These are phyloP conservation scores for Cordyceps fumosorosea DNA, from an alignment of 2,329 filamentous ascomycete genomes.

Conservation along the genomic window DNA sequence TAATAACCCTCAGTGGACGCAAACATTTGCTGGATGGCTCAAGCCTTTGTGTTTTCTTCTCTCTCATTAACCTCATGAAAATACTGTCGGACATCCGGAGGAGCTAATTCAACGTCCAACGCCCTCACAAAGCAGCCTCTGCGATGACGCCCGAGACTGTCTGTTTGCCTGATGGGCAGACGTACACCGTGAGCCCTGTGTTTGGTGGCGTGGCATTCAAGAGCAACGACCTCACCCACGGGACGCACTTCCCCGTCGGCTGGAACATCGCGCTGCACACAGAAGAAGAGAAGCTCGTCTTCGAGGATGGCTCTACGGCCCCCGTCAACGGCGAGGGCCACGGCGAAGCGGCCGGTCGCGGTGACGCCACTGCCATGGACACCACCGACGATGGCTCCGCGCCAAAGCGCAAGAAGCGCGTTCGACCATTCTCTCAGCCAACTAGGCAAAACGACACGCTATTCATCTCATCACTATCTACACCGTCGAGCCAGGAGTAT, in stretches of 20 bases:
- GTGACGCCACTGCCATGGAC: conserved; percentile 10
- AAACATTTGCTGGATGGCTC: background rate
- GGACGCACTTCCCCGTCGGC: conserved; percentile 70
- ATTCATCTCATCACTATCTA: conserved; percentile 88
- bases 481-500: conserved; percentile 72
- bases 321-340: background rate
- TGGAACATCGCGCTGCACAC: conserved; percentile 87
- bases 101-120: background rate
- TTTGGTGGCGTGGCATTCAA: conserved; percentile 93
- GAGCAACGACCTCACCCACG: conserved; percentile 63
- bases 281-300: conserved; percentile 33
- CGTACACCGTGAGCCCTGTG: conserved; percentile 71
- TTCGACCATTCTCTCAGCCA: conserved; percentile 54
- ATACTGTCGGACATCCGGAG: background rate
- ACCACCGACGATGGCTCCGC: background rate
- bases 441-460: conserved; percentile 74
- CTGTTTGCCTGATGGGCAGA: conserved; percentile 82
- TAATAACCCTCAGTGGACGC: background rate
- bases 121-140: background rate
- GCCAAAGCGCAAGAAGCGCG: conserved; percentile 18
- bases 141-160: conserved; percentile 41
- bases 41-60: background rate
- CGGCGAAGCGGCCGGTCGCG: background rate
- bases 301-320: background rate
- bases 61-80: background rate